Evolutionary conservation across 1,139 yeast genomes (phyloP), one percentile per base, ranked within the genome.

Genomic region (Ogataea hybrid): DNA sequence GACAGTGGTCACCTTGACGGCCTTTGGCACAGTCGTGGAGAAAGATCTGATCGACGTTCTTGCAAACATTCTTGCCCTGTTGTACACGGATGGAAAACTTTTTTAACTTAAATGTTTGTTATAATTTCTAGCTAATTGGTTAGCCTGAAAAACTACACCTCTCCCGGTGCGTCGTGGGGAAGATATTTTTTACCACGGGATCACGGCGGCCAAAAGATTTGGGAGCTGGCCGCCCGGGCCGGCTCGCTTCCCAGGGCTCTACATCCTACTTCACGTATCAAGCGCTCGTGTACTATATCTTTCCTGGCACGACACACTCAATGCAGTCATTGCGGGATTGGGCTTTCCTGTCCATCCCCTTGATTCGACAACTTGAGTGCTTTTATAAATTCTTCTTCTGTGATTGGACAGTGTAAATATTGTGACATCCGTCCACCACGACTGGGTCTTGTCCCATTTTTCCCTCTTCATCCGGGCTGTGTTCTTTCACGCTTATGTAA

Each of bases 1-100:
- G 33, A 46, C 54, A 16, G 79, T 55, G 40, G 70, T 63, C 50
- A 74, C 61, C 57, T 73, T 73, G 54, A 75, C 65, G 22, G 65
- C 58, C 46, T 52, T 51, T 36, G 67, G 56, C 44, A 69, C 66
- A 45, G 73, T 70, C 36, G 75, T 64, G 62, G 77, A 70, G 65
- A 73, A 73, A 41, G 78, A 67, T 55, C 62, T 54, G 29, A 49
- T 28, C 29, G 56, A 46, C 46, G 46, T 47, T 49, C 48, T 56
- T 23, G 58, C 49, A 32, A 56, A 47, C 60, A 55, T 55, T 44
- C 44, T 42, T 38, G 37, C 32, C 32, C 42, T 33, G 35, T 33
- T 38, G 41, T 38, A 28, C 29, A 32, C 22, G 35, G 35, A 22
- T 22, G 20, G 37, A 38, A 38, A 38, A 32, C 37, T 38, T 38